phyloP scores from a whole-genome alignment of 148 eudicot genomes.

The Simmondsia chinensis region DNA sequence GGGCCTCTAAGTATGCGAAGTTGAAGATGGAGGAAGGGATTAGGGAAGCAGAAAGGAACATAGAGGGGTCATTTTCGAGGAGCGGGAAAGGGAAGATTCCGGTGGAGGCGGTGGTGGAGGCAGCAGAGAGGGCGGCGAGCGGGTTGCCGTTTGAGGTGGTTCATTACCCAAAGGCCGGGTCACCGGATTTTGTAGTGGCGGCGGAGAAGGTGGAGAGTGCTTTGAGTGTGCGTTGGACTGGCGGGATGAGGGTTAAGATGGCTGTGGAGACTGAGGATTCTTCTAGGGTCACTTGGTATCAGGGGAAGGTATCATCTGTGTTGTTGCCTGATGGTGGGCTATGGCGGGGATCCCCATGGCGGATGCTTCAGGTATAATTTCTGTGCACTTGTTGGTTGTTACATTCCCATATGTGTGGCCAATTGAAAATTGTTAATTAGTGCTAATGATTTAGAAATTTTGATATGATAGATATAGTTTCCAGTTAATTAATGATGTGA shows the following conservation, averaged over 20 bases:
- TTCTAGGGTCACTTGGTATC: constrained; percentile 45
- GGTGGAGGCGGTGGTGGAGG: constrained; percentile 35
- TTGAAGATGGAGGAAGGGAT: constrained; percentile 8
- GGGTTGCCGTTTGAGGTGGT: constrained; percentile 56
- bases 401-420: too few species aligned
- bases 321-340: constrained; percentile 17
- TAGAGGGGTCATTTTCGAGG: constrained; percentile 14
- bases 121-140: constrained; percentile 34
- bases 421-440: too few species aligned
- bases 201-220: constrained; percentile 50
- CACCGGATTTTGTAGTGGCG: constrained; percentile 60
- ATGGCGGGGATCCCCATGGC: constrained; percentile 58
- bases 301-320: constrained; percentile 34
- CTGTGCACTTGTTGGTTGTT: too few species aligned
- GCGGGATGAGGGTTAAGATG: constrained; percentile 56
- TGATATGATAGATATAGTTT: too few species aligned
- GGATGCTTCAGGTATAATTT: constrained; percentile 60
- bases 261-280: constrained; percentile 54
- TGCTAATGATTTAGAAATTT: too few species aligned
- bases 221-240: constrained; percentile 22
- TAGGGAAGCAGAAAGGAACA: constrained; percentile 5
- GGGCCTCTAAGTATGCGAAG: constrained; percentile 2
- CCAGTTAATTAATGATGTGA: too few species aligned
- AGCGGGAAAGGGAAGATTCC: constrained; percentile 22
- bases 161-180: constrained; percentile 46